Evolutionary conservation across 2,329 filamentous ascomycete species (phyloP).

Genomic region (Penicillium aurantiogriseum): DNA sequence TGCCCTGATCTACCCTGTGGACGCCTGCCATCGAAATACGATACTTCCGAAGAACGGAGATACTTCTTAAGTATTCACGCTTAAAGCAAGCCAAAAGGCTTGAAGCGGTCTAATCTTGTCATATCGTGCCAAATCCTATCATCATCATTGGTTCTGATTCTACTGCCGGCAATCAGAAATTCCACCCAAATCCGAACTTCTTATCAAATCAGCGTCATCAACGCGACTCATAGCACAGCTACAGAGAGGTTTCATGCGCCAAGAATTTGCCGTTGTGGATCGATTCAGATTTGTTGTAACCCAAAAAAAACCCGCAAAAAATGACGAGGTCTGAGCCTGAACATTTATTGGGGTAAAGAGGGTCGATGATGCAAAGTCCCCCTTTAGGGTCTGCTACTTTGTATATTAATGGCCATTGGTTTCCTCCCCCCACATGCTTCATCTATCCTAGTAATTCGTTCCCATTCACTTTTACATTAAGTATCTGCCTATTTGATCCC

Average conservation of each 20-base stretch:
- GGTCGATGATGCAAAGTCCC: conserved; percentile 5
- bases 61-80: not conserved
- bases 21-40: not conserved
- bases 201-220: conserved; percentile 10
- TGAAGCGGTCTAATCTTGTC: not conserved
- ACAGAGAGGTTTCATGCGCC: conserved; percentile 5
- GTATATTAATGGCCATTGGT: conserved; percentile 18
- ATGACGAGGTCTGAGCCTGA: conserved; percentile 13
- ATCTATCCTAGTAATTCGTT: conserved; percentile 1
- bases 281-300: not conserved
- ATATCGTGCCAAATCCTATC: not conserved
- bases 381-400: not conserved
- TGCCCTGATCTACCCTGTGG: too few species aligned
- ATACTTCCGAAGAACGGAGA: not conserved
- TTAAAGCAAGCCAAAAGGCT: not conserved
- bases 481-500: not conserved
- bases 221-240: not conserved
- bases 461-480: not conserved
- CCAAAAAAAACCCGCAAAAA: not conserved
- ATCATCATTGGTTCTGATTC: not conserved
- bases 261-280: conserved; percentile 13
- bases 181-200: conserved; percentile 5
- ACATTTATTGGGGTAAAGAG: not conserved
- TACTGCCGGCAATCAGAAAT: not conserved
- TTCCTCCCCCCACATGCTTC: conserved; percentile 3